phyloP scores from a whole-genome alignment of 1,139 yeast genomes.

The Candida sp. region DNA sequence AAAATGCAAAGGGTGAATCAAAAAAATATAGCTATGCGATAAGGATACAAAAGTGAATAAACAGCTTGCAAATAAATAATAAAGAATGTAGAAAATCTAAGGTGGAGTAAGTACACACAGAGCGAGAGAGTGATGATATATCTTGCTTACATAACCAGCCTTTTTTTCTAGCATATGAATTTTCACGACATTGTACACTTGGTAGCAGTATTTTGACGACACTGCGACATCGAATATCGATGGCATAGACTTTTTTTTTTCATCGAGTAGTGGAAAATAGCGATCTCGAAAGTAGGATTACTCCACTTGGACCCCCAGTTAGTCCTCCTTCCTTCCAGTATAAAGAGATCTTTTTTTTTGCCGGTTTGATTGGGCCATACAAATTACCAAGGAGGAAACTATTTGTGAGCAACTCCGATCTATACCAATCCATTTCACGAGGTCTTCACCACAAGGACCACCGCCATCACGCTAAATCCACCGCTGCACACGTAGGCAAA shows the following conservation, averaged over 20 bases:
- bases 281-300: neutral
- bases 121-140: neutral
- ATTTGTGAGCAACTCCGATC: neutral
- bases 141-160: neutral
- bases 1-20: neutral
- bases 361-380: conserved; percentile 1
- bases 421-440: neutral
- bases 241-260: neutral
- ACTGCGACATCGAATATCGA: neutral
- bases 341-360: neutral
- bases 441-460: neutral
- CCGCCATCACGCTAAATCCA: neutral
- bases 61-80: neutral
- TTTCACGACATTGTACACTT: neutral
- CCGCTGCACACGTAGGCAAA: neutral
- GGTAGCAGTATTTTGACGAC: neutral
- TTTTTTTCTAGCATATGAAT: neutral
- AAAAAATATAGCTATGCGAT: neutral
- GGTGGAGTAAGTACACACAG: neutral
- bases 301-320: neutral
- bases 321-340: neutral
- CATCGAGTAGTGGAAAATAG: neutral
- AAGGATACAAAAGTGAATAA: neutral
- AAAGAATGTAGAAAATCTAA: neutral
- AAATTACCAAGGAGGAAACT: neutral